Evolutionary conservation across 768 basidiomycete genomes (phyloP), one percentile per base, ranked within the genome.

Genomic region (Xerocomus brunneocitrinus): DNA sequence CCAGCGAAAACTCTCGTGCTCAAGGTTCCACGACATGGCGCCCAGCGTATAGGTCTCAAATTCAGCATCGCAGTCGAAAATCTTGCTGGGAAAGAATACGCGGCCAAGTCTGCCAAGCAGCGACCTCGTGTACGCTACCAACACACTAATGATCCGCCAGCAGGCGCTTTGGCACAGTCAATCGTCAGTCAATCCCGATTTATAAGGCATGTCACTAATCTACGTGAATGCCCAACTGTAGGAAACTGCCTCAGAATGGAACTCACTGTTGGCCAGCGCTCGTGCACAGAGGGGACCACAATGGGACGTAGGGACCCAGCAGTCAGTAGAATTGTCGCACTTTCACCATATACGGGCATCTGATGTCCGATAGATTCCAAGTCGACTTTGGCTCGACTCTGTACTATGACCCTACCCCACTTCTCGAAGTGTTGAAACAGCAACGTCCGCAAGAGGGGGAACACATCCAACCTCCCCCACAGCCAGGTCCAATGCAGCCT

Each of bases 211-310:
- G 4, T 4, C 4, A 13, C 55, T 61, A 24, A 52, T 50, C 13
- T 22, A 7, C 12, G 8, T 14, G 10, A 42, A 43, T 28, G 24
- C 28, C 5, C 19, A 8, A 34, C 25, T 35, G 34, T 39, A 80
- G 79, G 89, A 91, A 67, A 83, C 82, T 62, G 87, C 90, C 9
- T 89, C 87, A 9, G 87, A 90, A 58, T 91, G 90, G 90, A 92
- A 92, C 60, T 91, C 89, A 0, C 60, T 90, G 49, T 74, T 92
- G 43, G 79, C 82, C 55, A 85, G 84, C 27, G 90, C 90, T 3
- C 80, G 90, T 35, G 90, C 89, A 8, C 83, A 87, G 54, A 76
- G 90, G 55, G 90, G 90, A 0, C 90, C 90, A 4, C 89, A 91
- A 62, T 92, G 89, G 89, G 90, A 92, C 66, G 76, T 91, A 36